Percentiles rank a stretch among this genome's conserved stretches.
phyloP scores from a whole-genome alignment of 257 asterid species.

The Solanum lignicaule region DNA sequence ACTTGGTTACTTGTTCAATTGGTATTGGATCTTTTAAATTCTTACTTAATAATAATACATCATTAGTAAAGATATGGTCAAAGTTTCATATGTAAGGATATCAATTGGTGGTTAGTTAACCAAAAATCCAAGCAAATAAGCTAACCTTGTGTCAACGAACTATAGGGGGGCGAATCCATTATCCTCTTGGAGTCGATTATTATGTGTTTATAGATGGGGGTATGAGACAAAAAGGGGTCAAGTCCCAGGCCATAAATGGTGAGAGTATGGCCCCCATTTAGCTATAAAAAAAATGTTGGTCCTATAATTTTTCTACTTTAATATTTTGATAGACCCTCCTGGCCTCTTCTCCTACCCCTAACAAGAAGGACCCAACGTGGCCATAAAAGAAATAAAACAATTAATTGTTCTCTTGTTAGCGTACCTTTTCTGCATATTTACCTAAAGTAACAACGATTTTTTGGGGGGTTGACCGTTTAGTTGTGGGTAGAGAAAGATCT shows the following conservation, averaged over 20 bases:
- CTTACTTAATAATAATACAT: not conserved
- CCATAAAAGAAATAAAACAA: no score
- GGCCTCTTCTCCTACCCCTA: not conserved
- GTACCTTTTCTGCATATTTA: not conserved
- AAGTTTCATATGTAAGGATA: slow-evolving; percentile 10
- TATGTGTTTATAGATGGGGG: not conserved
- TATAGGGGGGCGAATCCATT: not conserved
- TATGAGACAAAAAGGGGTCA: not conserved
- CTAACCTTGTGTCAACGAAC: not conserved
- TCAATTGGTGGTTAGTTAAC: slow-evolving; percentile 35
- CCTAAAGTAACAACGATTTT: not conserved
- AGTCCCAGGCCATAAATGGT: not conserved
- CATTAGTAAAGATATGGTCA: slow-evolving; percentile 21
- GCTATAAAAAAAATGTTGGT: not conserved
- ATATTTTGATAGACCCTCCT: not conserved
- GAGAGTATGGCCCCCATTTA: not conserved
- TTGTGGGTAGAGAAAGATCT: not conserved
- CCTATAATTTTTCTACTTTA: not conserved
- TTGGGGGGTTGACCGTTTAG: not conserved
- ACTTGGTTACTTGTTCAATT: slow-evolving; percentile 7
- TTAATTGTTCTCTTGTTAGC: not conserved
- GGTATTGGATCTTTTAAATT: not conserved
- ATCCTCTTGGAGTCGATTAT: not conserved
- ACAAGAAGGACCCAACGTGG: not conserved
- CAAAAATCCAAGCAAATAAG: slow-evolving; percentile 17